phyloP scores from a whole-genome alignment of 2,329 filamentous ascomycete species.

The Colletotrichum incanum region DNA sequence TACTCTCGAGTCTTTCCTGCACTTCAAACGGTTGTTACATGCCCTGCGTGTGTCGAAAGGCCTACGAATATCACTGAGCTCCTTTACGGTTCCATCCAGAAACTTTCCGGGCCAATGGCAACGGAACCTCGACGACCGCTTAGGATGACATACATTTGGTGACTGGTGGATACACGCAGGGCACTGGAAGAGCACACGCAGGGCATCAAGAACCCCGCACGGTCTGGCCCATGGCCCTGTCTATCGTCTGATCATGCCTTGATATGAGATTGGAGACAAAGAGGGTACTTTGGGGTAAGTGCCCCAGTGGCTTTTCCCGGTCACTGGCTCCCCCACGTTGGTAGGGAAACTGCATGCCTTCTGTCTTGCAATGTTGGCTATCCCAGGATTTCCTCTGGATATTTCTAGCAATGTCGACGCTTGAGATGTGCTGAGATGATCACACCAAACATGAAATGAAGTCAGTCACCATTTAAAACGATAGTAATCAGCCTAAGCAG shows the following conservation, averaged over 20 bases:
- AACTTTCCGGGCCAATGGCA: conserved; percentile 10
- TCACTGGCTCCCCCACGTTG: not conserved
- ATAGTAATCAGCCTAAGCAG: not conserved
- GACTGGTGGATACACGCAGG: conserved; percentile 24
- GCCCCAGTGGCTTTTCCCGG: not conserved
- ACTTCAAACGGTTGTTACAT: not conserved
- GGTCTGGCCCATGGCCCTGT: conserved; percentile 5
- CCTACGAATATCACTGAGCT: not conserved
- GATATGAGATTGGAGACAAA: conserved; percentile 1
- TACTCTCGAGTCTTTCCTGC: not conserved
- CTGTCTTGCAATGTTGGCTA: too few species aligned
- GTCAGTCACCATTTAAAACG: too few species aligned
- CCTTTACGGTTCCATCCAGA: conserved; percentile 24
- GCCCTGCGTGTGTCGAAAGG: conserved; percentile 36
- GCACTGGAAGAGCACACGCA: conserved; percentile 45
- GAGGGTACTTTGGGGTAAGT: conserved; percentile 38
- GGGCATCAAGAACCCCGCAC: conserved; percentile 44
- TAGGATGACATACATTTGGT: not conserved
- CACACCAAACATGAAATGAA: not conserved
- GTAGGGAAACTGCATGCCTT: too few species aligned
- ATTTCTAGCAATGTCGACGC: too few species aligned
- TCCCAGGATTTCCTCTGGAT: not conserved
- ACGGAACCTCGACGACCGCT: not conserved
- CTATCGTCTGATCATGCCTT: conserved; percentile 17
- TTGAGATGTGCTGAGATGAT: not conserved